phyloP scores from a whole-genome alignment of 208 protist species.

The Leptomonas pyrrhocoris region DNA sequence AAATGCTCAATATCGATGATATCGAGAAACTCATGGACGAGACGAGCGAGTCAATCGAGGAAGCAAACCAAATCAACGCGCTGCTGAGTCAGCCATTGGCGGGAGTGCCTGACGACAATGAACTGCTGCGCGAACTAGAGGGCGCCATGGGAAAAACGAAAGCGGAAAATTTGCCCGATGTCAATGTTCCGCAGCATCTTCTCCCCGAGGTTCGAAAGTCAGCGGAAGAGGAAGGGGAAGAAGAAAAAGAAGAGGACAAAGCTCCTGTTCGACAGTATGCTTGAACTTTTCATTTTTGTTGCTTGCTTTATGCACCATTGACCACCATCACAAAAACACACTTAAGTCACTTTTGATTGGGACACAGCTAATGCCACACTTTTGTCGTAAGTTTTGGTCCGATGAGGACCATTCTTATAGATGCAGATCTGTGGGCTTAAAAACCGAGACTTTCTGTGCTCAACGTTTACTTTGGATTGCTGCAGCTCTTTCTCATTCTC shows the following conservation, averaged over 20 bases:
- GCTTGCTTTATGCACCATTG: conserved; percentile 1
- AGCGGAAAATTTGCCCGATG: conserved; percentile 22
- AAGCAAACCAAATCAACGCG: conserved; percentile 70
- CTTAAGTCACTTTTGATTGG: too few species aligned
- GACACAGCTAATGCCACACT: too few species aligned
- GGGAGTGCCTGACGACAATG: conserved; percentile 59
- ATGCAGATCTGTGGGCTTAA: too few species aligned
- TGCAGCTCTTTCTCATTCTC: too few species aligned
- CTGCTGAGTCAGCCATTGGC: conserved; percentile 59
- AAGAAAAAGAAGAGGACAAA: conserved; percentile 7
- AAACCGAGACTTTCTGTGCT: too few species aligned
- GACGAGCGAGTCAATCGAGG: conserved; percentile 71
- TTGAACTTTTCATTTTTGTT: conserved; percentile 11
- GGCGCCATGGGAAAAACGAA: conserved; percentile 12
- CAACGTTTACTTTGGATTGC: too few species aligned
- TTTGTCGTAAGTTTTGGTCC: background rate
- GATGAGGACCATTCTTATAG: background rate
- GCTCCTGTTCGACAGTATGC: conserved; percentile 22
- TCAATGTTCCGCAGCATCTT: conserved; percentile 37
- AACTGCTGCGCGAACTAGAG: conserved; percentile 61
- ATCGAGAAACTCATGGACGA: conserved; percentile 80
- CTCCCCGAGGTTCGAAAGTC: conserved; percentile 6
- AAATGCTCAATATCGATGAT: conserved; percentile 86
- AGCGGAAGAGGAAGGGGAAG: background rate
- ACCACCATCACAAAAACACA: background rate